phyloP scores from a whole-genome alignment of 768 basidiomycete genomes.

The Pleurotus platypus region DNA sequence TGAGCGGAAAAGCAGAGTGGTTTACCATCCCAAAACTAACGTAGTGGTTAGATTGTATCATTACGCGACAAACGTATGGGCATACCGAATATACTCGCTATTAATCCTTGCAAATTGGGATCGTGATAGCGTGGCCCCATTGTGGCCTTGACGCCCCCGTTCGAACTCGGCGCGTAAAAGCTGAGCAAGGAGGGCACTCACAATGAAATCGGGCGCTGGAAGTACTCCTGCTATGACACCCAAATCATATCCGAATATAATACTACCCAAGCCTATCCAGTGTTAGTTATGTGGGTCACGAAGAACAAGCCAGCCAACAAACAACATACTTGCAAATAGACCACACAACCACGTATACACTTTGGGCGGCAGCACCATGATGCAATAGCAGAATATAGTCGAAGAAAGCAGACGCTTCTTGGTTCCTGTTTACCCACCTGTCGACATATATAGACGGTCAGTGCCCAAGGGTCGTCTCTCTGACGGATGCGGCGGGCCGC shows the following conservation, averaged over 20 bases:
- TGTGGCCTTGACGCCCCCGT: conserved; percentile 15
- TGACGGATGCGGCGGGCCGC: conserved; percentile 2
- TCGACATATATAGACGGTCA: not conserved
- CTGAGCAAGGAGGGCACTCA: conserved; percentile 10
- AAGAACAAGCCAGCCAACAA: not conserved
- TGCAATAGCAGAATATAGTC: not conserved
- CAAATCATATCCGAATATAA: conserved; percentile 48
- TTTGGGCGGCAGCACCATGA: conserved; percentile 38
- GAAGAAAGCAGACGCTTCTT: not conserved
- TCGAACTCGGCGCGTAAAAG: not conserved
- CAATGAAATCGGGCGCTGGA: conserved; percentile 33
- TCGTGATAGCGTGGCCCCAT: conserved; percentile 34
- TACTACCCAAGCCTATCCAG: conserved; percentile 33
- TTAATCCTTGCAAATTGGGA: conserved; percentile 32
- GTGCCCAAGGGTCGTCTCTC: not conserved
- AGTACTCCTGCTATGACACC: conserved; percentile 48
- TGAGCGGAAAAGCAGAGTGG: not conserved
- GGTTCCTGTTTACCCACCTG: not conserved
- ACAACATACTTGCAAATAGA: conserved; percentile 40
- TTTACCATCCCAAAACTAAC: conserved; percentile 36
- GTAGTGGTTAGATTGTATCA: not conserved
- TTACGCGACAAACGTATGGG: not conserved
- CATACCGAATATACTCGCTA: conserved; percentile 39
- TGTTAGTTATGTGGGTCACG: not conserved
- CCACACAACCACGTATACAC: conserved; percentile 53